phyloP scores from a whole-genome alignment of 768 basidiomycete species.

The Suillus subalutaceus region DNA sequence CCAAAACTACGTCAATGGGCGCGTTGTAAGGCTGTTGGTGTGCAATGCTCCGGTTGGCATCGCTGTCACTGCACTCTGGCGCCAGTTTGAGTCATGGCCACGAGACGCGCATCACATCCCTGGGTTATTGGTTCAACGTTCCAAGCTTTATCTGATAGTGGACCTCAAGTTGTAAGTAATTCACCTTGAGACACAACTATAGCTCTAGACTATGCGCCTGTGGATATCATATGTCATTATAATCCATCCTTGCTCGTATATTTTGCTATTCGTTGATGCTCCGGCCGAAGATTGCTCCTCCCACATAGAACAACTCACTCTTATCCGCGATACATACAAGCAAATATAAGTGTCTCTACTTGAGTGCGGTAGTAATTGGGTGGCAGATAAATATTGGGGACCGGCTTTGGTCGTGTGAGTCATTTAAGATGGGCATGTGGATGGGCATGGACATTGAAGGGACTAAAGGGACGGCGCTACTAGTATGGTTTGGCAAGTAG shows the following conservation, averaged over 20 bases:
- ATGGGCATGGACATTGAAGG: background rate
- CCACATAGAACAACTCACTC: background rate
- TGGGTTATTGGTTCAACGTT: no score
- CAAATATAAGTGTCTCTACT: background rate
- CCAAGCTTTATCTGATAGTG: no score
- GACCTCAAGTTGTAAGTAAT: no score
- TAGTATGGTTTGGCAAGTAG: background rate
- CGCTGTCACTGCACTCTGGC: background rate
- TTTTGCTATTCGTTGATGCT: background rate
- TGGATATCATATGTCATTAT: no score
- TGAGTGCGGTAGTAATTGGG: background rate
- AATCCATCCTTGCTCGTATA: background rate
- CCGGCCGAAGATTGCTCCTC: background rate
- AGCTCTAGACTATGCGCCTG: no score
- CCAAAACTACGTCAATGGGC: background rate
- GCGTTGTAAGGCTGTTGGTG: no score
- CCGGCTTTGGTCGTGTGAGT: background rate
- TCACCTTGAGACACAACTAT: no score
- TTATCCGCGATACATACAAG: background rate
- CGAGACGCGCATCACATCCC: background rate
- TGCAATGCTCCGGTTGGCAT: background rate
- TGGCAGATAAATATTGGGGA: background rate
- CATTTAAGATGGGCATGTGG: background rate
- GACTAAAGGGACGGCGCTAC: background rate
- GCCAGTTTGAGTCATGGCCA: background rate